A percentile compares a stretch with the other conserved stretches of the same genome.
These are phyloP conservation scores for Trichosporon ovoides DNA, from an alignment of 1,284 basidiomycete genomes.

Conservation along the genomic window DNA sequence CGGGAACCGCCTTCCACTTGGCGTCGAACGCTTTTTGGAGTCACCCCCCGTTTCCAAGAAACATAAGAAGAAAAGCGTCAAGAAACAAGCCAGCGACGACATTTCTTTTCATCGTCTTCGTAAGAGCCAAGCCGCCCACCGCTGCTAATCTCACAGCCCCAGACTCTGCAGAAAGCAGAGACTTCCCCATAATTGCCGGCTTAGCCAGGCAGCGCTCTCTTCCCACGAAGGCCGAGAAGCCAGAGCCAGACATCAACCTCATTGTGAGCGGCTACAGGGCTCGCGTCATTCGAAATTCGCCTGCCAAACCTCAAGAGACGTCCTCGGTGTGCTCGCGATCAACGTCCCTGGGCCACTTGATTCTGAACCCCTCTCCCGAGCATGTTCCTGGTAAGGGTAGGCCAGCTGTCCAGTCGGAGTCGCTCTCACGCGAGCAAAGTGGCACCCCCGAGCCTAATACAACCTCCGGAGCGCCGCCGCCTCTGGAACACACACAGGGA, in stretches of 20 bases:
- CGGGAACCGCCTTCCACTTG: neutral
- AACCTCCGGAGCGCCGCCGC: no score
- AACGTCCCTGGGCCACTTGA: neutral
- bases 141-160: neutral
- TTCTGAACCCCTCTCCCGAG: neutral
- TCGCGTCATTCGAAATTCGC: neutral
- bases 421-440: no score
- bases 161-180: neutral
- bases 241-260: constrained; percentile 1
- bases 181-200: constrained; percentile 15
- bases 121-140: neutral
- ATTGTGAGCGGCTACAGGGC: neutral
- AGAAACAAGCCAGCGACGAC: constrained; percentile 10
- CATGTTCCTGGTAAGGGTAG: neutral
- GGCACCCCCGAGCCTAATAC: no score
- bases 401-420: neutral
- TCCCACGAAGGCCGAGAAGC: constrained; percentile 5
- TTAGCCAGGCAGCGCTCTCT: constrained; percentile 12
- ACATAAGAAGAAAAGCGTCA: constrained; percentile 12
- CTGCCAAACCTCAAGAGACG: neutral
- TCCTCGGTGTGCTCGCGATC: neutral
- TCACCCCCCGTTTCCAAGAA: constrained; percentile 5
- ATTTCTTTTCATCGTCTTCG: constrained; percentile 15
- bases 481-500: no score
- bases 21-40: constrained; percentile 3